Evolutionary conservation across 495 filamentous ascomycete genomes (phyloP), one percentile per base, ranked within the genome.

Genomic region (Penicillium nucicola): DNA sequence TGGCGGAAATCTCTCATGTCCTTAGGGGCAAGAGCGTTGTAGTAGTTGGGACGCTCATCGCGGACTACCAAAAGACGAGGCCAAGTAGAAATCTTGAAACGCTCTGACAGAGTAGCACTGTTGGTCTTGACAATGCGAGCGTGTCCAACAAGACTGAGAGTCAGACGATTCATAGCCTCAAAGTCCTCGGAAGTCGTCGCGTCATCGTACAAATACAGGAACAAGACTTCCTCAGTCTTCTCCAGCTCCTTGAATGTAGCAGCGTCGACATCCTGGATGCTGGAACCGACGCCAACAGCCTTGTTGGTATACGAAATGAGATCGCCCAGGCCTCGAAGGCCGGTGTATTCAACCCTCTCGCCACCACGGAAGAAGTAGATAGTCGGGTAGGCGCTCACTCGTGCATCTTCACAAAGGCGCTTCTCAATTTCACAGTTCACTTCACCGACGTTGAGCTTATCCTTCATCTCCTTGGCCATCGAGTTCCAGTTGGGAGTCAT

Each of bases 61-160:
- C 93, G 80, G 31, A 90, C 90, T 5, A 96, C 93, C 41, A 98
- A 69, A 46, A 98, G 72, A 42, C 90, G 84, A 5, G 93, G 93
- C 89, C 90, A 97, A 1, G 92, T 97, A 0, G 87, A 90, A 58
- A 98, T 91, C 76, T 93, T 95, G 77, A 90, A 98, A 19, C 86
- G 76, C 12, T 88, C 82, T 10, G 82, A 83, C 28, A 98, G 74
- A 39, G 72, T 70, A 13, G 81, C 74, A 56, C 88, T 88, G 48
- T 85, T 81, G 2, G 92, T 93, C 73, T 92, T 97, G 48, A 97
- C 90, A 19, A 98, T 75, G 59, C 87, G 89, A 20, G 89, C 95
- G 60, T 90, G 91, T 14, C 95, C 95, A 49, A 97, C 88, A 32
- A 97, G 78, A 59, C 82, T 88, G 22, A 97, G 76, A 7, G 88